These are phyloP conservation scores for Astrocystis sublimbata DNA, from an alignment of 495 filamentous ascomycete species.

Conservation along the genomic window DNA sequence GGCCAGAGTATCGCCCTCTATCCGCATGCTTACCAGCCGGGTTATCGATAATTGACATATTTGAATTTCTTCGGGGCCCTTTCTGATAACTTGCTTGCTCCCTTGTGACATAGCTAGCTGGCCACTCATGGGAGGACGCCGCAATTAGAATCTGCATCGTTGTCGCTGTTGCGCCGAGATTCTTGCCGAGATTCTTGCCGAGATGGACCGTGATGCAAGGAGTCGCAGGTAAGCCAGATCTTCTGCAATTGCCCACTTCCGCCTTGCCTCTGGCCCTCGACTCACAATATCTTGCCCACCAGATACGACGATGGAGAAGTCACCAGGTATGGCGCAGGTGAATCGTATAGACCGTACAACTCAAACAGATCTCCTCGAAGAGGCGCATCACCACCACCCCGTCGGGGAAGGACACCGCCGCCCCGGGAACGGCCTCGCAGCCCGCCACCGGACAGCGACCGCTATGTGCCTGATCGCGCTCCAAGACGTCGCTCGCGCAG, in stretches of 20 bases:
- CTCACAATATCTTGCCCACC: neutral
- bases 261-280: neutral
- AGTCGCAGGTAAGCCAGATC: constrained; percentile 39
- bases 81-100: too few relatives aligned
- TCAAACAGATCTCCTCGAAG: constrained; percentile 48
- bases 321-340: constrained; percentile 56
- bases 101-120: too few relatives aligned
- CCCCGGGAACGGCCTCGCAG: constrained; percentile 40
- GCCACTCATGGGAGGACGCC: too few relatives aligned
- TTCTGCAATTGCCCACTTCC: neutral
- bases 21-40: too few relatives aligned
- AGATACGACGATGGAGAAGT: constrained; percentile 59
- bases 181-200: too few relatives aligned
- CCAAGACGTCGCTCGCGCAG: constrained; percentile 38
- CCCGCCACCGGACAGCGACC: constrained; percentile 42
- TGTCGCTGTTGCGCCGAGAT: too few relatives aligned
- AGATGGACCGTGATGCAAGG: constrained; percentile 34
- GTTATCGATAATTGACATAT: too few relatives aligned
- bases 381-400: constrained; percentile 42
- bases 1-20: too few relatives aligned
- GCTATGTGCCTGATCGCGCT: constrained; percentile 37
- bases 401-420: constrained; percentile 42
- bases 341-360: constrained; percentile 56
- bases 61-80: too few relatives aligned
- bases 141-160: too few relatives aligned